Base-by-base conservation (phyloP, 176 grass and related monocot species). In the Rhynchospora tenuis region DNA sequence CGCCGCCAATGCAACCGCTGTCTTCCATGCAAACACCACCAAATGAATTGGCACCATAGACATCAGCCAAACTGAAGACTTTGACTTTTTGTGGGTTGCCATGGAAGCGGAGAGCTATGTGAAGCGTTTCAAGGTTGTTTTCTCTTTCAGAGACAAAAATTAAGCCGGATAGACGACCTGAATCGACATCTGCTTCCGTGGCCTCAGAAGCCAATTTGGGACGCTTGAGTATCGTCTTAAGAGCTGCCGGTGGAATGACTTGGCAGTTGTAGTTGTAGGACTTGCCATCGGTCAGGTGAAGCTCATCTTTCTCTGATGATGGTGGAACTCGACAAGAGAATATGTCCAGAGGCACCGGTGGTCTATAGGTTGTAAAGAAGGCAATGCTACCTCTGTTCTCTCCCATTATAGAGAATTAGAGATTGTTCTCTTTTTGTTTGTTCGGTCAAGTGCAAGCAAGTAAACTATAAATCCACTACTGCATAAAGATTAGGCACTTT, bases 101-200 rank as follows among this genome's bases (percentile, higher is more conserved):
- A 1, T 0, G 0, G 73, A 61, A 48, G 71, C 80, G 29, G 1
- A 89, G 27, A 0, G 87, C 80, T 1, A 91, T 73, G 27, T 89
- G 50, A 3, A 91, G 74, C 0, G 74, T 89, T 85, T 91, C 90
- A 0, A 91, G 87, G 7, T 81, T 71, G 24, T 27, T 7, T 2
- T 83, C 58, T 27, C 90, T 80, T 87, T 91, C 87, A 19, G 90
- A 91, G 81, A 91, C 87, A 55, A 91, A 91, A 0, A 91, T 8
- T 0, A 90, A 48, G 13, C 84, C 88, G 52, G 88, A 9, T 59
- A 86, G 48, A 55, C 42, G 45, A 20, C 89, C 89, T 9, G 7
- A 1, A 17, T 62, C 84, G 2, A 79, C 86, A 9, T 86, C 86
- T 0, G 44, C 73, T 13, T 9, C 26, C 5, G 84, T 84, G 66